Evolutionary conservation across 1,284 basidiomycete genomes (phyloP).

Genomic region (Fomitopsis schrenkii): DNA sequence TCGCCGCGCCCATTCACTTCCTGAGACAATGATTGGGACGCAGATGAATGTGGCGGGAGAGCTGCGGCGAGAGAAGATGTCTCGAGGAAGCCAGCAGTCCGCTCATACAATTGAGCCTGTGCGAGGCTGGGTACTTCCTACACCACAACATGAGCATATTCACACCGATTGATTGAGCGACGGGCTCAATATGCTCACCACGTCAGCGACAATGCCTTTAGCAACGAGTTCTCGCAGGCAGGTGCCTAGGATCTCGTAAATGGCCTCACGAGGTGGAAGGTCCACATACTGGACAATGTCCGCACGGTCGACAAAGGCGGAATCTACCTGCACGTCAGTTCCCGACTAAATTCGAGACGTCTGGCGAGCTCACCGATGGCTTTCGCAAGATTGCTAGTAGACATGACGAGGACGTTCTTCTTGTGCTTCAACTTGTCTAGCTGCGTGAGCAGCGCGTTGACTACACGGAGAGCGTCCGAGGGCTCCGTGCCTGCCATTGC

Average conservation of each 20-base stretch:
- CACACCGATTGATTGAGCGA: background rate
- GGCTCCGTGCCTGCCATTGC: conserved; percentile 94
- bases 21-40: background rate
- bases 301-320: conserved; percentile 94
- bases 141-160: background rate
- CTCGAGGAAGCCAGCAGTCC: conserved; percentile 25
- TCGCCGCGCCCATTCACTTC: conserved; percentile 3
- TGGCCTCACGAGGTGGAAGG: conserved; percentile 82
- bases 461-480: conserved; percentile 91
- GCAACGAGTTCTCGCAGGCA: conserved; percentile 80
- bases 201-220: conserved; percentile 63
- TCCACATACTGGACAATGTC: conserved; percentile 97
- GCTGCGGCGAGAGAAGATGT: conserved; percentile 2
- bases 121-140: conserved; percentile 62
- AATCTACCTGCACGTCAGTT: conserved; percentile 48
- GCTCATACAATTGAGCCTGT: conserved; percentile 57
- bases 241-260: conserved; percentile 90
- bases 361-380: conserved; percentile 74
- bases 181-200: conserved; percentile 37
- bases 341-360: background rate
- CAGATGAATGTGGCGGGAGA: background rate
- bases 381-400: conserved; percentile 93
- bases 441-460: conserved; percentile 96
- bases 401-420: conserved; percentile 94
- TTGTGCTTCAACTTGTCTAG: conserved; percentile 92